These are phyloP conservation scores for Hymenochaete sp. DNA, from an alignment of 1,284 basidiomycete species.

Conservation along the genomic window DNA sequence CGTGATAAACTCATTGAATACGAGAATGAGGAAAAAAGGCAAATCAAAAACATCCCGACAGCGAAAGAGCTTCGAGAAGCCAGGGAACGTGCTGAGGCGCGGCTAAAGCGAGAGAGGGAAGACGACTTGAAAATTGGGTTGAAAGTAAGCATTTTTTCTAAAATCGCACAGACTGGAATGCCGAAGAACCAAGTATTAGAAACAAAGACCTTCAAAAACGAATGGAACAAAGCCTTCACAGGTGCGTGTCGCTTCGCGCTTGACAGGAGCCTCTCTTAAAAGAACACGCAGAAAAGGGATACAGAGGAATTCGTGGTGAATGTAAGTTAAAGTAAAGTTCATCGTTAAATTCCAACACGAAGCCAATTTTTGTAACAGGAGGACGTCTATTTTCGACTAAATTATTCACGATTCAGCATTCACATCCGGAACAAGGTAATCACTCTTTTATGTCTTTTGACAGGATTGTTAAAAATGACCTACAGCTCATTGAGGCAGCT, in stretches of 20 bases:
- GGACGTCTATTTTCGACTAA: conserved; percentile 71
- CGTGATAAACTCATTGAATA: conserved; percentile 68
- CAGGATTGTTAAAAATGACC: neutral
- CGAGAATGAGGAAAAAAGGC: conserved; percentile 63
- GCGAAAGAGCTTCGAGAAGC: conserved; percentile 65
- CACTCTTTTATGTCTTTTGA: conserved; percentile 2
- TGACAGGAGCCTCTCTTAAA: neutral
- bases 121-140: conserved; percentile 63
- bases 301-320: conserved; percentile 55
- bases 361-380: conserved; percentile 38
- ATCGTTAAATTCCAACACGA: neutral
- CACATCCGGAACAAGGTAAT: conserved; percentile 81
- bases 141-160: conserved; percentile 35
- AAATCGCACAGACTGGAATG: neutral
- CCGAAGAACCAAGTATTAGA: conserved; percentile 33
- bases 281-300: conserved; percentile 41
- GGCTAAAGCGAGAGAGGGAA: conserved; percentile 60
- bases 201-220: conserved; percentile 48
- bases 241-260: conserved; percentile 28
- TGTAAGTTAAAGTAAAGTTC: conserved; percentile 35
- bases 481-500: conserved; percentile 66
- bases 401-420: conserved; percentile 83
- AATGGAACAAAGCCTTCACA: conserved; percentile 40
- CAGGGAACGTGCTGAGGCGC: conserved; percentile 51
- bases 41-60: conserved; percentile 64